Evolutionary conservation across 257 asterid species (phyloP).

Genomic region (Gynochthodes officinalis): DNA sequence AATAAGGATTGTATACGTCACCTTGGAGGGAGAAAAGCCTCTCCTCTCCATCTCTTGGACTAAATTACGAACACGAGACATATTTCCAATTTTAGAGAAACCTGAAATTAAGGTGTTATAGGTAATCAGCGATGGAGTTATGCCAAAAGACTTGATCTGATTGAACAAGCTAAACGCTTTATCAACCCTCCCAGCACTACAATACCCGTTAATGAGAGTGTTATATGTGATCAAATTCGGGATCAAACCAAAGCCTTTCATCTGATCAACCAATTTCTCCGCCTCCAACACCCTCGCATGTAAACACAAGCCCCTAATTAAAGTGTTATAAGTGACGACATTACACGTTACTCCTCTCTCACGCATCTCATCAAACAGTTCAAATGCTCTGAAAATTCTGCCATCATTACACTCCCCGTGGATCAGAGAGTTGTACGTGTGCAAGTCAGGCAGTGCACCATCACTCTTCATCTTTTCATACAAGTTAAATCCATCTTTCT

Average conservation of each 20-base stretch:
- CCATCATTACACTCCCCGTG: constrained; percentile 46
- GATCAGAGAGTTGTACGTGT: constrained; percentile 49
- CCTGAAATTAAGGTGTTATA: constrained; percentile 59
- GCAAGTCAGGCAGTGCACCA: constrained; percentile 58
- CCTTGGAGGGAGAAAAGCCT: constrained; percentile 60
- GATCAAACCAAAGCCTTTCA: constrained; percentile 46
- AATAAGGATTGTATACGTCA: constrained; percentile 69
- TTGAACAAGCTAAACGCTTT: constrained; percentile 46
- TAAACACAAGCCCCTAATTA: constrained; percentile 60
- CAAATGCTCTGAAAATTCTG: constrained; percentile 37
- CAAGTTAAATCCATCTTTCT: constrained; percentile 57
- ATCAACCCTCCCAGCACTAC: constrained; percentile 44
- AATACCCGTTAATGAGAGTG: constrained; percentile 55
- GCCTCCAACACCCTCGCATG: constrained; percentile 42
- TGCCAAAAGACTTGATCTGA: constrained; percentile 49
- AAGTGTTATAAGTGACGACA: constrained; percentile 65
- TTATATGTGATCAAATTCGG: constrained; percentile 64
- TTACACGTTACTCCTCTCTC: constrained; percentile 48
- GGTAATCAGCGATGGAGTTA: constrained; percentile 56
- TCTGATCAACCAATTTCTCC: constrained; percentile 43
- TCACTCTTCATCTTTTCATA: constrained; percentile 55
- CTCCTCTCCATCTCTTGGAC: constrained; percentile 77
- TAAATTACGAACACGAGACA: constrained; percentile 33
- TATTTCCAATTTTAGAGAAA: constrained; percentile 45
- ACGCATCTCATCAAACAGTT: constrained; percentile 57